A percentile compares a stretch with the other conserved stretches of the same genome.
Evolutionary conservation across 768 basidiomycete genomes (phyloP).

Genomic region (Tylopilus sp.): DNA sequence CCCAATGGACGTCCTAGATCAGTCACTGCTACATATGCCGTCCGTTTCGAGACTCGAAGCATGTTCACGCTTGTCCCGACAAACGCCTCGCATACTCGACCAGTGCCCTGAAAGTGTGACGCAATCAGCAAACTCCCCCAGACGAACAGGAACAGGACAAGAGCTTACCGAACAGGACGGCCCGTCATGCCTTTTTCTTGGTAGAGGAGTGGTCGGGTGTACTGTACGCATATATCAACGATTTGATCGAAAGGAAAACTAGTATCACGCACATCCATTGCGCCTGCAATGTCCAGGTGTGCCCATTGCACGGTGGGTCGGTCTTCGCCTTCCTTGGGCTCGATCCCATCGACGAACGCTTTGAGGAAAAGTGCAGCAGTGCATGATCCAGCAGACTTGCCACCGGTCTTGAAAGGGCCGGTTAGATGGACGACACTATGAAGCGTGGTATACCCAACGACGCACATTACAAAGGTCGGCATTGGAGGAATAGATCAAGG

Average conservation of each 20-base stretch:
- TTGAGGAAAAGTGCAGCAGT: slow-evolving; percentile 89
- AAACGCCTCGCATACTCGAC: slow-evolving; percentile 33
- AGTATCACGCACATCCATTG: slow-evolving; percentile 58
- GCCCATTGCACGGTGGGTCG: slow-evolving; percentile 71
- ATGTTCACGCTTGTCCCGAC: slow-evolving; percentile 15
- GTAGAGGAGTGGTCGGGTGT: slow-evolving; percentile 54
- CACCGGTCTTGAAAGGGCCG: slow-evolving; percentile 52
- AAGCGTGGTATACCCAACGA: neutral
- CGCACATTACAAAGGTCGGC: slow-evolving; percentile 71
- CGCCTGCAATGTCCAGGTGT: slow-evolving; percentile 80
- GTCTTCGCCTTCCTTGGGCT: slow-evolving; percentile 53
- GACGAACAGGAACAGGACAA: neutral
- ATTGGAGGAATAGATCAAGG: slow-evolving; percentile 73
- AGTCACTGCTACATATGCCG: neutral
- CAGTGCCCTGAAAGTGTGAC: slow-evolving; percentile 23
- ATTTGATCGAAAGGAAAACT: neutral
- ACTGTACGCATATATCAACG: slow-evolving; percentile 29
- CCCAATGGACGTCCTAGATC: neutral
- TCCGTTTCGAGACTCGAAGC: neutral
- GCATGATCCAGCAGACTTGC: slow-evolving; percentile 64
- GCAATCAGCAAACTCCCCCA: neutral
- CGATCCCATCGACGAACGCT: slow-evolving; percentile 73
- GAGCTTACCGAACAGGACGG: slow-evolving; percentile 68
- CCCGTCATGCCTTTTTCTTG: slow-evolving; percentile 78
- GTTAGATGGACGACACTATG: slow-evolving; percentile 1